Conservation (phyloP, 2,329 filamentous ascomycete species). For the Fonsecaea pedrosoi region DNA sequence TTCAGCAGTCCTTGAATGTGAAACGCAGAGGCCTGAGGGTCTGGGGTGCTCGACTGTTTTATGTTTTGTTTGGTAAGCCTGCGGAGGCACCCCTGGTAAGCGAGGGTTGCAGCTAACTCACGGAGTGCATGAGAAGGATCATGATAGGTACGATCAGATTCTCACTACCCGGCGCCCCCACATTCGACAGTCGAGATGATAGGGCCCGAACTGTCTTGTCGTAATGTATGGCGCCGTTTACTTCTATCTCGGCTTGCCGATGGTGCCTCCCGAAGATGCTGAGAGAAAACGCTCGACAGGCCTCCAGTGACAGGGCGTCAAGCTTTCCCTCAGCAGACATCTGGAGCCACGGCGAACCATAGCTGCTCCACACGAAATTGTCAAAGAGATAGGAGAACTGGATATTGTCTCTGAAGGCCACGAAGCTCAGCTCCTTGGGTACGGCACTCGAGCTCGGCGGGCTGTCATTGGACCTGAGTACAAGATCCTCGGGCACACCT, state of each 20-base stretch:
- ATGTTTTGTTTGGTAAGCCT: slow-evolving; percentile 15
- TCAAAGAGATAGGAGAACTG: slow-evolving; percentile 34
- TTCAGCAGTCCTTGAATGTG: slow-evolving; percentile 32
- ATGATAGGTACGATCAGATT: slow-evolving; percentile 32
- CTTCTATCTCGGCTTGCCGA: slow-evolving; percentile 33
- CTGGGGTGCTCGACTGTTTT: slow-evolving; percentile 29
- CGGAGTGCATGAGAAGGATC: slow-evolving; percentile 35
- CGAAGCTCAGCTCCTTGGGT: slow-evolving; percentile 28
- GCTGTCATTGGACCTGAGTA: slow-evolving; percentile 23
- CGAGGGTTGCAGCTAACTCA: slow-evolving; percentile 21
- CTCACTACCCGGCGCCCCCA: slow-evolving; percentile 31
- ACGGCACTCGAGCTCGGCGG: not conserved
- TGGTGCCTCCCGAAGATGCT: slow-evolving; percentile 35
- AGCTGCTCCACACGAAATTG: slow-evolving; percentile 37
- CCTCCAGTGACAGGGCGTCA: slow-evolving; percentile 30
- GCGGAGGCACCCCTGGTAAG: not conserved
- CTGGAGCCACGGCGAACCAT: slow-evolving; percentile 35
- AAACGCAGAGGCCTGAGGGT: slow-evolving; percentile 30
- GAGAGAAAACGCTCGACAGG: slow-evolving; percentile 32
- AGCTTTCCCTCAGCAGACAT: slow-evolving; percentile 32
- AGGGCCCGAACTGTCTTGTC: slow-evolving; percentile 32
- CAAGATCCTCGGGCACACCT: slow-evolving; percentile 8
- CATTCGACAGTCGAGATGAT: slow-evolving; percentile 28
- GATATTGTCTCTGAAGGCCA: slow-evolving; percentile 34
- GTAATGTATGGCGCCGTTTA: slow-evolving; percentile 31